Base-by-base conservation (phyloP, 495 filamentous ascomycete species). In the Aspergillus mulundensis region DNA sequence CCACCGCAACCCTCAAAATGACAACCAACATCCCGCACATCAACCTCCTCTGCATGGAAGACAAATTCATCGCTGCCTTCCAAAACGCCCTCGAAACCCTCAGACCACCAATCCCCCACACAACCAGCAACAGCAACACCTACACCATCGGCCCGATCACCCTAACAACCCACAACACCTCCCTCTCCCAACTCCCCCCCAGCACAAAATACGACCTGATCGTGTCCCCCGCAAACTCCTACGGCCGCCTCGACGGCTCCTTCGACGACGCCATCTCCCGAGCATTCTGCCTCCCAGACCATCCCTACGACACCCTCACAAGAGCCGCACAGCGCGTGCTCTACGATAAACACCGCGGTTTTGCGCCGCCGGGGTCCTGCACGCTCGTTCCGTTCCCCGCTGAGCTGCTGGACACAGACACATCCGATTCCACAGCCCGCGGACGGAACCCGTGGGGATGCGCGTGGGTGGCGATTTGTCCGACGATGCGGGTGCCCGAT, bases 221-320 rank as follows among this genome's bases (percentile, higher is more conserved):
- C 16, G 77, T 81, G 43, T 81, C 77, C 7, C 78, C 78, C 6
- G 77, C 78, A 45, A 82, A 82, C 66, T 79, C 75, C 14, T 80
- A 76, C 61, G 78, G 68, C 50, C 70, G 70, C 3, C 66, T 82
- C 3, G 78, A 81, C 52, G 79, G 79, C 41, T 76, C 66, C 53
- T 82, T 81, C 60, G 79, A 82, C 65, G 70, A 78, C 52, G 77
- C 79, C 7, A 77, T 82, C 59, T 78, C 77, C 0, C 66, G 66
- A 44, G 64, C 68, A n/a, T 77, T 79, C 62, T 72, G 73, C 30
- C 73, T 25, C 11, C 57, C 32, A 36, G 11, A 56, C 11, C 53
- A 73, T 12, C 68, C 76, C 47, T 82, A 81, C 56, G 54, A 70
- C 34, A 71, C 77, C 7, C 66, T 82, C 8, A 80, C 76, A 0